Conservation (phyloP, 345 rosid genomes). For the Eucalyptus paniculata region DNA sequence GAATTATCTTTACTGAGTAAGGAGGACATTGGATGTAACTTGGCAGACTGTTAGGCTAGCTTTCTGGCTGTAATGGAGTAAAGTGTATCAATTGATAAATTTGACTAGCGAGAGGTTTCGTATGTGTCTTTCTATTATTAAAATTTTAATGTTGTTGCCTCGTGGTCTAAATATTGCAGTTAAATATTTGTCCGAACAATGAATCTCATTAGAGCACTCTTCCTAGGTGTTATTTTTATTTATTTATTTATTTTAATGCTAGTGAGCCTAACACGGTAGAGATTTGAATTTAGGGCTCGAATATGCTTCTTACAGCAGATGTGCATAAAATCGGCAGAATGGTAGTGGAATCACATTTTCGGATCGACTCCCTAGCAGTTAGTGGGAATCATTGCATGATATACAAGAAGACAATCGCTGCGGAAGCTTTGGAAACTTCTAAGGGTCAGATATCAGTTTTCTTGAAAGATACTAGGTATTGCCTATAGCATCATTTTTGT, state of each 20-base stretch:
- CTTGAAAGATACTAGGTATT: slow-evolving; percentile 76
- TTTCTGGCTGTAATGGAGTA: not conserved
- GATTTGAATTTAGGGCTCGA: slow-evolving; percentile 42
- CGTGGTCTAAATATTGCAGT: not conserved
- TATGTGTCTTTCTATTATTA: not conserved
- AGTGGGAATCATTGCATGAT: slow-evolving; percentile 84
- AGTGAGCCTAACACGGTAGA: not conserved
- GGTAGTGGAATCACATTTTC: slow-evolving; percentile 48
- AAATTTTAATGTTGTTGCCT: not conserved
- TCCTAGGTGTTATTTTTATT: too few species aligned
- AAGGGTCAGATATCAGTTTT: slow-evolving; percentile 26
- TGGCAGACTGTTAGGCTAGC: not conserved
- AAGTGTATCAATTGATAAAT: not conserved
- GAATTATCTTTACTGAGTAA: not conserved
- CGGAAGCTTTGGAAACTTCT: slow-evolving; percentile 10
- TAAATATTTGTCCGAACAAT: not conserved
- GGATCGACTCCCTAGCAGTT: slow-evolving; percentile 53
- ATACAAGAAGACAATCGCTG: slow-evolving; percentile 23
- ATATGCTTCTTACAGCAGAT: slow-evolving; percentile 58
- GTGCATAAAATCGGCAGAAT: slow-evolving; percentile 67
- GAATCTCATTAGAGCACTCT: too few species aligned
- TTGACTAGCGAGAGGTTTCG: not conserved
- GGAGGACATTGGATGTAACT: not conserved
- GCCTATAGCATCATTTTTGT: not conserved
- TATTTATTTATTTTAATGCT: not conserved